Evolutionary conservation across 345 rosid species (phyloP).

Genomic region (Bruguiera gymnorhiza): DNA sequence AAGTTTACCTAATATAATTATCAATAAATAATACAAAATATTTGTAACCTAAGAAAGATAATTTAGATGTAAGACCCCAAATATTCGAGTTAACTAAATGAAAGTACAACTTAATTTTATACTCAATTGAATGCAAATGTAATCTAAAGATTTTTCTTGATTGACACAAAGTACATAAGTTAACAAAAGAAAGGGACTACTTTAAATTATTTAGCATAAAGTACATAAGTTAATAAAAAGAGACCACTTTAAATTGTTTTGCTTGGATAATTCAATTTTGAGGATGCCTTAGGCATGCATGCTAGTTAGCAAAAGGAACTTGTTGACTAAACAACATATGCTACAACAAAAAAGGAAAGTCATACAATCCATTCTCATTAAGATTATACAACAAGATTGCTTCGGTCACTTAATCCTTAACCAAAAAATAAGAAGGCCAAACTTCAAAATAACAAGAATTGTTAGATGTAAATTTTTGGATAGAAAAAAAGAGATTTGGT

Average conservation of each 20-base stretch:
- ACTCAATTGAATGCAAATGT: neutral
- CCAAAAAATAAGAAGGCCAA: neutral
- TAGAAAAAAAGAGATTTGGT: neutral
- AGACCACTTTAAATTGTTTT: neutral
- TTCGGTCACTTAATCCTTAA: neutral
- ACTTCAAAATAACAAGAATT: neutral
- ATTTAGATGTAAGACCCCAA: neutral
- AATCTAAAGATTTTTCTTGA: neutral
- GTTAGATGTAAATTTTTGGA: neutral
- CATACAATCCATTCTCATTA: neutral
- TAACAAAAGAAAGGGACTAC: neutral
- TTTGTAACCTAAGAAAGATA: neutral
- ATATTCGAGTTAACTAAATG: neutral
- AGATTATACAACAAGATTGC: neutral
- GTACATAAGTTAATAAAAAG: neutral
- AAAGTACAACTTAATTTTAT: neutral
- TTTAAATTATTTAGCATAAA: neutral
- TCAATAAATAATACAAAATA: neutral
- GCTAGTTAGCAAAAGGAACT: neutral
- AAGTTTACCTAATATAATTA: neutral
- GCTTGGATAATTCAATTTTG: neutral
- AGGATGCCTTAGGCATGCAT: neutral
- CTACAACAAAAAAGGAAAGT: too few relatives aligned
- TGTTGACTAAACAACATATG: too few relatives aligned
- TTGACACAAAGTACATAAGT: neutral